Percentiles rank a stretch among this genome's conserved stretches.
These are phyloP conservation scores for Penicillium crystallinum DNA, from an alignment of 495 filamentous ascomycete species.

Conservation along the genomic window DNA sequence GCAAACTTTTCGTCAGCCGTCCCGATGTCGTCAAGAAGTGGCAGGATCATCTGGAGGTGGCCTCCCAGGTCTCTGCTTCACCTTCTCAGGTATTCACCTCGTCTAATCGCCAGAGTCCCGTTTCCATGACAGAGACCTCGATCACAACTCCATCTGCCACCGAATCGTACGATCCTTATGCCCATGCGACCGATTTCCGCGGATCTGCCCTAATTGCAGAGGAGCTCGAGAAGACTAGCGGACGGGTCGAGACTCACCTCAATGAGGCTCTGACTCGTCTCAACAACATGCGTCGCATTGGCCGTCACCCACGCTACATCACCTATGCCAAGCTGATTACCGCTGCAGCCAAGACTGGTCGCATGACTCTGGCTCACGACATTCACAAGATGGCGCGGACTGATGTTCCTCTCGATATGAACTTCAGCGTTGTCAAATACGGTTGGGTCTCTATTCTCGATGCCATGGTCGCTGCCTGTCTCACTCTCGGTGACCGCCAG, in stretches of 20 bases:
- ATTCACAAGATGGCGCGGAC: conserved; percentile 80
- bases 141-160: conserved; percentile 46
- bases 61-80: conserved; percentile 22
- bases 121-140: conserved; percentile 34
- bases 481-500: conserved; percentile 73
- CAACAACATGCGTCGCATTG: conserved; percentile 85
- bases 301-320: conserved; percentile 88
- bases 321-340: conserved; percentile 93
- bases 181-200: conserved; percentile 81
- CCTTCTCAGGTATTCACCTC: conserved; percentile 11
- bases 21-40: conserved; percentile 55
- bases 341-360: conserved; percentile 76
- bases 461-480: conserved; percentile 89
- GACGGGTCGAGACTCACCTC: conserved; percentile 61
- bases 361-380: conserved; percentile 75
- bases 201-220: conserved; percentile 87
- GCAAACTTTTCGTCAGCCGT: conserved; percentile 45
- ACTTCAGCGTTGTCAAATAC: conserved; percentile 80
- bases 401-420: conserved; percentile 76
- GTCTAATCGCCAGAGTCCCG: conserved; percentile 35
- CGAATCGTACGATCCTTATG: conserved; percentile 86
- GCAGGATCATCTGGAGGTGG: conserved; percentile 49
- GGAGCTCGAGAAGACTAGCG: conserved; percentile 69
- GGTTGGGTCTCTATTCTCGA: conserved; percentile 95
- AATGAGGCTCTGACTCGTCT: conserved; percentile 78